A percentile compares a stretch with the other conserved stretches of the same genome.
These are phyloP conservation scores for Aureobasidium uvarum DNA, from an alignment of 2,329 filamentous ascomycete genomes.

Conservation along the genomic window DNA sequence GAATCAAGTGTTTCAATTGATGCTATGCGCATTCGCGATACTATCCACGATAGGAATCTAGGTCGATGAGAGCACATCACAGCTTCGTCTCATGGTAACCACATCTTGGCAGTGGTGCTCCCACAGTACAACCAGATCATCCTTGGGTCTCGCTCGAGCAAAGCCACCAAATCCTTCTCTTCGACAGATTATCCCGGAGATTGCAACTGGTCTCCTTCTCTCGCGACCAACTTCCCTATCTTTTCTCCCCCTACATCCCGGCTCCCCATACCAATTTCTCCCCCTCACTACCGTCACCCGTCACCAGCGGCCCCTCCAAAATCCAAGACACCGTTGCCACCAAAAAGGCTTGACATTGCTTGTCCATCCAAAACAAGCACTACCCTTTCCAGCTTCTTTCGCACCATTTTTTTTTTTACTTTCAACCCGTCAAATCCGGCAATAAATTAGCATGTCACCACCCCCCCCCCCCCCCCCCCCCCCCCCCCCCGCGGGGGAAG, in stretches of 20 bases:
- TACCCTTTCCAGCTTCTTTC: not conserved
- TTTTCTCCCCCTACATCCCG: not conserved
- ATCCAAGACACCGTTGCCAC: not conserved
- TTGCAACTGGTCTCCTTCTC: too few relatives aligned
- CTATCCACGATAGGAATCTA: too few relatives aligned
- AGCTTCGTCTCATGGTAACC: too few relatives aligned
- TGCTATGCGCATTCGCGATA: too few relatives aligned
- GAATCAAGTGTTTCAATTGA: too few relatives aligned
- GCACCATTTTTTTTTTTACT: not conserved
- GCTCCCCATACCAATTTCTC: not conserved
- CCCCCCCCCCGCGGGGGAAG: not conserved
- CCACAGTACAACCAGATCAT: too few relatives aligned
- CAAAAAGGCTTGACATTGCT: constrained; percentile 9
- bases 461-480: not conserved
- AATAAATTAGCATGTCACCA: not conserved
- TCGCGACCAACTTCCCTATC: too few relatives aligned
- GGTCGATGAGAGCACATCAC: too few relatives aligned
- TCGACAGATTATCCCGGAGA: too few relatives aligned
- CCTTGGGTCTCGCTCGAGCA: too few relatives aligned
- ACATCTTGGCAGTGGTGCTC: too few relatives aligned
- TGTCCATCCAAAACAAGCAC: not conserved
- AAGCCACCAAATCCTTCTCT: too few relatives aligned
- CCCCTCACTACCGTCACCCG: not conserved
- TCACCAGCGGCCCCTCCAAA: not conserved
- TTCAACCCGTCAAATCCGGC: not conserved